phyloP scores from a whole-genome alignment of 2,329 filamentous ascomycete genomes.

The Stagonosporopsis chrysanthemi region DNA sequence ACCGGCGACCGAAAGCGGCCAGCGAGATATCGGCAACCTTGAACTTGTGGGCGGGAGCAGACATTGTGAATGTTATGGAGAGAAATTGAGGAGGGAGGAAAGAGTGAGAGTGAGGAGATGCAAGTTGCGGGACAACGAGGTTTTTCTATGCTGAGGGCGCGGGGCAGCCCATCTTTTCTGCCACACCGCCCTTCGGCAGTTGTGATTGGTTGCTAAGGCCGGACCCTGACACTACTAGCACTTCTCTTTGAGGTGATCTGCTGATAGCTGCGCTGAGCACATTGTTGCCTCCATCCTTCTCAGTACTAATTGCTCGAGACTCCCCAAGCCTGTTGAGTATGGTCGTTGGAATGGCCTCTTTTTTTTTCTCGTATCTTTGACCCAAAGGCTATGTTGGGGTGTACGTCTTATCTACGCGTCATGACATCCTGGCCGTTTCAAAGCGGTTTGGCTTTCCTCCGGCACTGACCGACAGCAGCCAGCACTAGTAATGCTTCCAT shows the following conservation, averaged over 20 bases:
- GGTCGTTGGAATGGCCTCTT: not conserved
- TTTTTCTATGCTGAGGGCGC: conserved; percentile 20
- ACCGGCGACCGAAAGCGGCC: conserved; percentile 94
- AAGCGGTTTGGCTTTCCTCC: conserved; percentile 11
- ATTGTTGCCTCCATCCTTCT: conserved; percentile 1
- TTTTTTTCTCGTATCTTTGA: not conserved
- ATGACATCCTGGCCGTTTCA: conserved; percentile 16
- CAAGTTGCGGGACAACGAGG: conserved; percentile 23
- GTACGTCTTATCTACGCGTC: conserved; percentile 10
- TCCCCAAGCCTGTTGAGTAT: not conserved
- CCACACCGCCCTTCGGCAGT: conserved; percentile 16
- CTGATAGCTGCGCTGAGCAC: conserved; percentile 11
- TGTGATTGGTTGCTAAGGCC: conserved; percentile 13
- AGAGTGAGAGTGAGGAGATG: conserved; percentile 24
- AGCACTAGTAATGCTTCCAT: not conserved
- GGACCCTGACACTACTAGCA: conserved; percentile 18
- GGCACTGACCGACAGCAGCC: not conserved
- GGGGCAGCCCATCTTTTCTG: conserved; percentile 15
- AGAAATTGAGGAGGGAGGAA: conserved; percentile 17
- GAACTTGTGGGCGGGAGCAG: conserved; percentile 88
- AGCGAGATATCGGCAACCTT: conserved; percentile 98
- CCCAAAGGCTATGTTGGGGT: not conserved
- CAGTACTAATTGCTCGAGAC: not conserved
- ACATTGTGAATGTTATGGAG: conserved; percentile 56
- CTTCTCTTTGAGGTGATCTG: conserved; percentile 4